Conservation (phyloP, 495 filamentous ascomycete species). For the Penicillium odoratum region DNA sequence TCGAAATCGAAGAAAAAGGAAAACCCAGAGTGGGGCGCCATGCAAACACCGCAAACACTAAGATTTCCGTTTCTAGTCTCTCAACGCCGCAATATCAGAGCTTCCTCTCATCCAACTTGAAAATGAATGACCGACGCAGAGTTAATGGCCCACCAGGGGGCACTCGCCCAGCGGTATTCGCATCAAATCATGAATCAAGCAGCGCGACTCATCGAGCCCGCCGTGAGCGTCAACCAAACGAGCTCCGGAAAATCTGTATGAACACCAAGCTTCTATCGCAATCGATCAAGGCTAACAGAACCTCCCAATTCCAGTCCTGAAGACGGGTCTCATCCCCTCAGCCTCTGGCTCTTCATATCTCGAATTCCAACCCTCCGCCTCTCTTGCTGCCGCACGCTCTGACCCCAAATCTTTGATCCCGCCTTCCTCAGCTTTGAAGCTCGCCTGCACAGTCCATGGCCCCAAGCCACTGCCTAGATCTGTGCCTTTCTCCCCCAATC, state of each 20-base stretch:
- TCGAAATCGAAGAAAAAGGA: slow-evolving; percentile 28
- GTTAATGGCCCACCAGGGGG: slow-evolving; percentile 83
- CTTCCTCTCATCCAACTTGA: slow-evolving; percentile 22
- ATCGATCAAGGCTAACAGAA: slow-evolving; percentile 15
- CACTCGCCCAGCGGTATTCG: slow-evolving; percentile 74
- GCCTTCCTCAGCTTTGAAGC: slow-evolving; percentile 69
- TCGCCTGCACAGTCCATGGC: slow-evolving; percentile 89
- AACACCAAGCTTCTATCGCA: slow-evolving; percentile 6
- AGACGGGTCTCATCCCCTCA: slow-evolving; percentile 89
- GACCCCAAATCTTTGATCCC: slow-evolving; percentile 48
- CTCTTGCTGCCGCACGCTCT: slow-evolving; percentile 49
- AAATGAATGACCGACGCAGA: slow-evolving; percentile 83
- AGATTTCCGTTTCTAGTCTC: slow-evolving; percentile 40
- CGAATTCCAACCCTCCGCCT: slow-evolving; percentile 68
- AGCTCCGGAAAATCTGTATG: slow-evolving; percentile 83
- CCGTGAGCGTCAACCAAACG: slow-evolving; percentile 59
- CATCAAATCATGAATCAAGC: slow-evolving; percentile 41
- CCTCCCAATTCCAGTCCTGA: slow-evolving; percentile 60
- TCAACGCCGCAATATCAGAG: slow-evolving; percentile 16
- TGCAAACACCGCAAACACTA: slow-evolving; percentile 48
- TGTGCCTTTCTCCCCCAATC: slow-evolving; percentile 83
- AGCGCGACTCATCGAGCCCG: slow-evolving; percentile 41
- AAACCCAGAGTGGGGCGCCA: slow-evolving; percentile 22
- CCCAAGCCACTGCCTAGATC: slow-evolving; percentile 88
- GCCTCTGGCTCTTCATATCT: slow-evolving; percentile 93